These are phyloP conservation scores for Cyberlindnera bimundalis DNA, from an alignment of 805 yeast species.

Conservation along the genomic window DNA sequence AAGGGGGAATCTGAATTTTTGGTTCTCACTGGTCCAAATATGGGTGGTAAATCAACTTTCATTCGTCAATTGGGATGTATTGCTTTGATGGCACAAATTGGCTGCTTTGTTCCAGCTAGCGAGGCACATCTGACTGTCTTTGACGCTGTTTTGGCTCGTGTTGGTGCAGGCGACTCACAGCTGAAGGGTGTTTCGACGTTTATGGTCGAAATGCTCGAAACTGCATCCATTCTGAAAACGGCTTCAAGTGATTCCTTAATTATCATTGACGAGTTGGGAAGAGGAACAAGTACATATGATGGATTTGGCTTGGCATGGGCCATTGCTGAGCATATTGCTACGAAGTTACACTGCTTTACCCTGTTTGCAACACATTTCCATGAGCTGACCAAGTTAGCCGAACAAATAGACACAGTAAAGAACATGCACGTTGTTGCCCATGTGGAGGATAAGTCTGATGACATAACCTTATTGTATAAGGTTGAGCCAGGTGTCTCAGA, in stretches of 20 bases:
- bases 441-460: conserved; percentile 54
- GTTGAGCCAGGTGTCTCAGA: conserved; percentile 97
- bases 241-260: conserved; percentile 78
- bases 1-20: conserved; percentile 62
- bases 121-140: conserved; percentile 79
- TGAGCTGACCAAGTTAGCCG: conserved; percentile 81
- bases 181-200: conserved; percentile 95
- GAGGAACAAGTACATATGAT: conserved; percentile 79
- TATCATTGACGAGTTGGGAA: conserved; percentile 91
- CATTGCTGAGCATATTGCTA: conserved; percentile 80
- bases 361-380: conserved; percentile 97
- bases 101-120: conserved; percentile 81
- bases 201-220: conserved; percentile 95
- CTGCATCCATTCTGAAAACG: conserved; percentile 78
- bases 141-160: conserved; percentile 91
- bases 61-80: conserved; percentile 88
- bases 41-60: conserved; percentile 97
- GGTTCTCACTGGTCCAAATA: conserved; percentile 92
- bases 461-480: conserved; percentile 83
- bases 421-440: conserved; percentile 95
- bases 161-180: conserved; percentile 99
- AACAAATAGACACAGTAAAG: conserved; percentile 57
- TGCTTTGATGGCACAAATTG: conserved; percentile 83
- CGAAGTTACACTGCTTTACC: conserved; percentile 69
- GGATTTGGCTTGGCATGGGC: conserved; percentile 99